Base-by-base conservation (phyloP, 306 rosid genomes). In the Cicer pinnatifidum region DNA sequence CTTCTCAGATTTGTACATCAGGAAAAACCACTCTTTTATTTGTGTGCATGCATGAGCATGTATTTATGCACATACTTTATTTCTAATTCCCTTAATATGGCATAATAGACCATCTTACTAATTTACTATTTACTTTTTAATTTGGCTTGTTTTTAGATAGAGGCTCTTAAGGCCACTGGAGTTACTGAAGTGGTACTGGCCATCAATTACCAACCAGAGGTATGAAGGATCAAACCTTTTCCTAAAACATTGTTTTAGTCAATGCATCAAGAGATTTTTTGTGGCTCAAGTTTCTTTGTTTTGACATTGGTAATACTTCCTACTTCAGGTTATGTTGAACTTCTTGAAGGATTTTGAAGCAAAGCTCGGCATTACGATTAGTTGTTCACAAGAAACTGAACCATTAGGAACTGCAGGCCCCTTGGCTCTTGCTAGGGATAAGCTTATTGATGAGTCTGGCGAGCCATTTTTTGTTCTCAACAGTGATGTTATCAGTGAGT, bases 181-280 rank as follows among this genome's bases (percentile, higher is more conserved):
- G 99, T 95, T 72, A 82, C 44, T 54, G 99, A 95, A 85, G 99
- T 95, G 78, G 97, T 95, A 79, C 78, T 95, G 73, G 99, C 99
- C 61, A 95, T 95, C 89, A 95, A 95, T 84, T 95, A 95, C 82
- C 99, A 95, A 85, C 99, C 99, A 76, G 97, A 95, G 96, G 97
- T 92, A 86, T 66, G 46, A 57, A 69, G 38, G 58, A 74, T 51
- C 15, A 28, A 2, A 11, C 45, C 71, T 58, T 53, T 66, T 60
- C 50, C 50, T 15, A 43, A 69, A 20, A 9, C 57, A 41, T 16
- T 38, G 53, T 78, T 78, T 78, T 67, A 38, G 43, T 75, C 79
- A 52, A 70, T 59, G n/a, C 43, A 75, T 19, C 59, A 35, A 43
- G 69, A 71, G 67, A 56, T 33, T 70, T 70, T 23, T 59, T 56